Evolutionary conservation across 1,284 basidiomycete species (phyloP), one percentile per base, ranked within the genome.

Genomic region (Marasmius tenuissimus): DNA sequence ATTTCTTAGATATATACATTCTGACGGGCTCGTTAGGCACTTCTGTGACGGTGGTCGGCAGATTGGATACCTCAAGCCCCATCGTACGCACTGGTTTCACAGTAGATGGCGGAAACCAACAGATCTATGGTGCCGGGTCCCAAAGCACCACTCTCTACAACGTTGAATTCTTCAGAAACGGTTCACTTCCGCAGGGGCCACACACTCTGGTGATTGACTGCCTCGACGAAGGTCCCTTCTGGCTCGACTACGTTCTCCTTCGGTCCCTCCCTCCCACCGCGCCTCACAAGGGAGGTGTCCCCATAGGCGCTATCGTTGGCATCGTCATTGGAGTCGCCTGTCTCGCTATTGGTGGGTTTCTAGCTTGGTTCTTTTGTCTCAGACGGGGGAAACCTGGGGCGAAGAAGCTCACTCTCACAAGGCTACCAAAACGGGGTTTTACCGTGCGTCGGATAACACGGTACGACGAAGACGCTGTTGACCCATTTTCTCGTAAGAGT

Each of bases 181-280:
- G 60, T 10, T 10, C 49, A 22, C 65, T 70, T 35, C 27, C 37
- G 14, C 51, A 61, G 14, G 66, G 67, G 8, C 60, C 66, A 38
- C 70, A 71, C 52, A 66, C 59, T n/a, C 61, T 71, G 11, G 57
- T 65, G 16, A 61, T 63, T 47, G 66, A 57, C 34, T 50, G 66
- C 16, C 61, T 63, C 49, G 67, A 61, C 8, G 61, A 64, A 35
- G 59, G 57, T 11, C 61, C 63, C 14, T 12, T 70, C 9, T 70
- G 64, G 63, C 58, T 71, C 9, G 70, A 71, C 42, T 71, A 71
- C 50, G 27, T 71, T 10, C 63, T 71, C 14, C 47, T 71, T 10
- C 65, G 59, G 63, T 50, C 64, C 61, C 42, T 61, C 0, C 11
- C 52, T 1, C 7, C 58, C 14, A 16, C 59, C 14, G 27, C 50